phyloP scores from a whole-genome alignment of 1,284 basidiomycete genomes.

The Agroathelia rolfsii region DNA sequence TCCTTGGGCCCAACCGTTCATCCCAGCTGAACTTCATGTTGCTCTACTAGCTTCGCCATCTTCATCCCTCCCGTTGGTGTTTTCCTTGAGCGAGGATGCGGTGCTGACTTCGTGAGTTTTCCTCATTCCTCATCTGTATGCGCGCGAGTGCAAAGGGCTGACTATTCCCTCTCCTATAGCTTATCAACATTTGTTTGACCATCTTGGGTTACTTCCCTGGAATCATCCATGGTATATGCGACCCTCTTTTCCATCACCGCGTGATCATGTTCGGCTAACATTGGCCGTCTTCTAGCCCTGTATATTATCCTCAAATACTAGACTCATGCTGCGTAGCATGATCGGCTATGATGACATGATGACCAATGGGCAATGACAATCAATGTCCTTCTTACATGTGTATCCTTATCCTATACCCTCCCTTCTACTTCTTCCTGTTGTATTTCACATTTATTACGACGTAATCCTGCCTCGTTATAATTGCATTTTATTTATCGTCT shows the following conservation, averaged over 20 bases:
- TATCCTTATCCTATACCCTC: slow-evolving; percentile 13
- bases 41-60: slow-evolving; percentile 48
- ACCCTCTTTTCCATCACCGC: slow-evolving; percentile 8
- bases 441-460: background rate
- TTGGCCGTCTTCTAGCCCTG: slow-evolving; percentile 37
- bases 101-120: slow-evolving; percentile 49
- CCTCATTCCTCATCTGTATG: background rate
- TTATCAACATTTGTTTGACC: slow-evolving; percentile 65
- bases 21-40: too few species aligned
- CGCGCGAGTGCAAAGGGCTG: slow-evolving; percentile 5
- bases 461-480: too few species aligned
- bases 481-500: slow-evolving; percentile 5
- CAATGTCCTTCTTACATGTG: slow-evolving; percentile 1
- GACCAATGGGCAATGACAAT: slow-evolving; percentile 4
- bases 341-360: background rate
- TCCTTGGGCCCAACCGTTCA: too few species aligned
- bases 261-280: slow-evolving; percentile 7
- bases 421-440: too few species aligned
- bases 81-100: slow-evolving; percentile 70
- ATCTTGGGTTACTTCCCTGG: slow-evolving; percentile 66
- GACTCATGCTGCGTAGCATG: slow-evolving; percentile 8
- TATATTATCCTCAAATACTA: slow-evolving; percentile 66
- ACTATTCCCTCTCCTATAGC: slow-evolving; percentile 21
- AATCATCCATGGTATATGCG: slow-evolving; percentile 54
- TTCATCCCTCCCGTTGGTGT: slow-evolving; percentile 72